phyloP scores from a whole-genome alignment of 148 eudicot species.

The Amaranthus cruentus region DNA sequence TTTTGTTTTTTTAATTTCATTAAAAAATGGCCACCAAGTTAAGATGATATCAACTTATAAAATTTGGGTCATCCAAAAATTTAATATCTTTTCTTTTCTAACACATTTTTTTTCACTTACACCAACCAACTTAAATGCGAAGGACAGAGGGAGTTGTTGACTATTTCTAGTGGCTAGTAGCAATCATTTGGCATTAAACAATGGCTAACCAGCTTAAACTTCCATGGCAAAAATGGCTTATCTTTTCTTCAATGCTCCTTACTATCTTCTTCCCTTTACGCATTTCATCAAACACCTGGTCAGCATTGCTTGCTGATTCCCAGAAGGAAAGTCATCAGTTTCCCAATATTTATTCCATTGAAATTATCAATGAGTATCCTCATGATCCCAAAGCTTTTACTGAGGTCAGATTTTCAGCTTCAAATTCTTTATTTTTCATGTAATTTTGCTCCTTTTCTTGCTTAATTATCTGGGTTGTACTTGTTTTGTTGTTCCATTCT shows the following conservation, averaged over 20 bases:
- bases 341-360: conserved; percentile 31
- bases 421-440: background rate
- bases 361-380: conserved; percentile 70
- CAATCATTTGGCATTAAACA: too few species aligned
- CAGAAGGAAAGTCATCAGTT: background rate
- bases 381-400: conserved; percentile 86
- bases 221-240: too few species aligned
- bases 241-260: background rate
- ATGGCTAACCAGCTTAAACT: too few species aligned
- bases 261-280: conserved; percentile 20
- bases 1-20: too few species aligned
- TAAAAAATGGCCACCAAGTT: too few species aligned
- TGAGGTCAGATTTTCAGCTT: conserved; percentile 41
- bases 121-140: too few species aligned
- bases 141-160: too few species aligned
- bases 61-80: too few species aligned
- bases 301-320: conserved; percentile 3
- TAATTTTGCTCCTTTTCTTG: background rate
- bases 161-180: too few species aligned
- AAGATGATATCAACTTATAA: too few species aligned
- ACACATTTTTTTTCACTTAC: too few species aligned
- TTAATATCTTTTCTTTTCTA: too few species aligned
- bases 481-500: background rate
- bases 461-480: background rate
- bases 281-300: conserved; percentile 36